phyloP scores from a whole-genome alignment of 495 filamentous ascomycete genomes.

The Trichoderma virens region DNA sequence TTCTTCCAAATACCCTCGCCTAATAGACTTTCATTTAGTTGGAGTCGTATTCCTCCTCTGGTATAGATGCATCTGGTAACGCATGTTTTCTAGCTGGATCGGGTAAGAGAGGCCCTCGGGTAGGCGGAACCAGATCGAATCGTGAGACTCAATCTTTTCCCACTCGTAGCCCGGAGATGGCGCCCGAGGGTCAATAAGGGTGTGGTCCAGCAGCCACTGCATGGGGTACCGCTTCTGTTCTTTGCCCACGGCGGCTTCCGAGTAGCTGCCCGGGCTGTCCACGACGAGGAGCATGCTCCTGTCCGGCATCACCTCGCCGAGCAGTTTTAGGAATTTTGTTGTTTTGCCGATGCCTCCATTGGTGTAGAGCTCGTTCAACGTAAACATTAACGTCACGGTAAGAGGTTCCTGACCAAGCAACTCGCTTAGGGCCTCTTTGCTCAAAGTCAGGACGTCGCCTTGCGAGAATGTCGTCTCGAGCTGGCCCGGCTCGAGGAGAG shows the following conservation, averaged over 20 bases:
- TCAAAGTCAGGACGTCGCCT: constrained; percentile 53
- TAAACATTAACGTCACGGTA: constrained; percentile 83
- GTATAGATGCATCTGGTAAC: constrained; percentile 86
- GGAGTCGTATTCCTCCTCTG: constrained; percentile 15
- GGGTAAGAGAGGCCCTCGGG: constrained; percentile 63
- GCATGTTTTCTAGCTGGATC: constrained; percentile 84
- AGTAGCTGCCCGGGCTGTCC: constrained; percentile 90
- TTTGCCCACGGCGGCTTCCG: constrained; percentile 59
- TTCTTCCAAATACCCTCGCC: not conserved
- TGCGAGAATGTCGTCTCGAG: constrained; percentile 43
- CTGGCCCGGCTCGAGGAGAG: constrained; percentile 37
- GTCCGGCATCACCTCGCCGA: constrained; percentile 46
- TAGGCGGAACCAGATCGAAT: constrained; percentile 80
- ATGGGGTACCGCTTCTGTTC: constrained; percentile 74
- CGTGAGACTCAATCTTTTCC: constrained; percentile 63
- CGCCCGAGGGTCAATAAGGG: constrained; percentile 42
- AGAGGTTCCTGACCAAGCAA: constrained; percentile 28
- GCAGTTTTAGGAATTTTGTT: constrained; percentile 60
- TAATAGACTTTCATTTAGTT: not conserved
- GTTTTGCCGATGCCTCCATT: constrained; percentile 62
- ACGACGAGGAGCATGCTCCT: constrained; percentile 74
- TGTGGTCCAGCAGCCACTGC: constrained; percentile 85
- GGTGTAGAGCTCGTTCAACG: constrained; percentile 90
- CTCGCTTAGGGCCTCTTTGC: constrained; percentile 29
- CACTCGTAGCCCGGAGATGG: constrained; percentile 40